Base-by-base conservation (phyloP, 768 basidiomycete genomes). In the Tephrocybe rancida region DNA sequence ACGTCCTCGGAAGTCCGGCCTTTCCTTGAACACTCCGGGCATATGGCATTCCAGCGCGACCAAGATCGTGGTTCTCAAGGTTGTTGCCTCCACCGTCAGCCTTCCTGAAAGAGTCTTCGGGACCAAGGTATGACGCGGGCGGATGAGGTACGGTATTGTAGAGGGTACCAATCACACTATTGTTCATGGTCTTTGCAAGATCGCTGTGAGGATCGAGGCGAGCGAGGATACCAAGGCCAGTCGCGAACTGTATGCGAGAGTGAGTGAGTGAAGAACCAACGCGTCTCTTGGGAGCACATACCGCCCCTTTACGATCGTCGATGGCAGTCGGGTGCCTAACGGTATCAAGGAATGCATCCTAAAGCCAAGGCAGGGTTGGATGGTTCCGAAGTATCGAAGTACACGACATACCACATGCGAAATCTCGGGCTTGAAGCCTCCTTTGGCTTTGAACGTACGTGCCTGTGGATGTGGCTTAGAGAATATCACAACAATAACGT, bases 81-180 rank as follows among this genome's bases (percentile, higher is more conserved):
- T 77, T 81, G 67, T 85, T 84, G 10, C 71, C 69, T n/a, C 72
- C 70, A 2, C 83, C 82, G 56, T 84, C 81, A 0, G 81, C 79
- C 6, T 69, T 62, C 14, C 81, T 75, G 64, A 70, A 81, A 38
- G 66, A 59, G 53, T 67, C 52, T 1, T 54, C 50, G 19, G 67
- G 67, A 3, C 78, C 77, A 34, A 74, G 58, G 48, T 63, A 69
- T 0, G 74, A 64, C 13, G 68, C 71, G n/a, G n/a, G n/a, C n/a
- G n/a, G n/a, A n/a, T n/a, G n/a, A n/a, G n/a, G n/a, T n/a, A n/a
- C n/a, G n/a, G 87, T 78, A 64, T 85, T 83, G 63, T 84, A 82
- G 6, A 77, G 70, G 57, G 78, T 55, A 69, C 71, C 74, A 54
- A 79, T 60, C 1, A 61, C 62, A 3, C 58, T 59, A 37, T 67